Base-by-base conservation (phyloP, 176 grass and related monocot species). In the Themeda triandra region DNA sequence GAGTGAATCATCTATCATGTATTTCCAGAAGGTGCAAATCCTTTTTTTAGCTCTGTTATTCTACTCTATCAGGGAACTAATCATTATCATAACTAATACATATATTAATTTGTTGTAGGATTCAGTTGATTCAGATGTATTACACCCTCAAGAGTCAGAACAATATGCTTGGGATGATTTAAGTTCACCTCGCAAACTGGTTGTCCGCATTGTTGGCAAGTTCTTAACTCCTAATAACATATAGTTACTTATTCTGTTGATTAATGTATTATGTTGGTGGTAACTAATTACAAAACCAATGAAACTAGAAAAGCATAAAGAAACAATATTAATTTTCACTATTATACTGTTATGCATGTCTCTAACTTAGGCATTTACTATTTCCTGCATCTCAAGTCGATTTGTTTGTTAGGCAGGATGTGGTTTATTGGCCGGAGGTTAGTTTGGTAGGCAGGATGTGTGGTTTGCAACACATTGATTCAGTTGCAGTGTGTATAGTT, bases 91-190 rank as follows among this genome's bases (percentile, higher is more conserved):
- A 6, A 42, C 54, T 86, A 78, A 86, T 84, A 69, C 33, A 66
- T 62, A 36, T 78, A 32, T 87, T 53, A 78, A 69, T 77, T 83
- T 82, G 86, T 83, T 87, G 31, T 86, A 96, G 94, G 94, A 89
- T 69, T 96, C 91, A 29, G 88, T 78, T 75, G 91, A 91, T 85
- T 85, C 81, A 0, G 94, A 96, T 89, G 67, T 83, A 42, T 91
- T 96, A 71, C 30, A 3, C 66, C 75, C 94, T 79, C 86, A 88
- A 83, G 86, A 91, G 40, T 91, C 83, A 5, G 86, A 84, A 72
- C 88, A 96, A 65, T 96, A 93, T 72, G 75, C 83, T 27, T 96
- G 94, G 94, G 94, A 96, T 87, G 91, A 96, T 75, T 85, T 91
- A 33, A 96, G 83, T 89, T 88, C 91, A 75, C 94, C 91, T 39